Evolutionary conservation across 257 asterid genomes (phyloP).

Genomic region (Ballota nigra): DNA sequence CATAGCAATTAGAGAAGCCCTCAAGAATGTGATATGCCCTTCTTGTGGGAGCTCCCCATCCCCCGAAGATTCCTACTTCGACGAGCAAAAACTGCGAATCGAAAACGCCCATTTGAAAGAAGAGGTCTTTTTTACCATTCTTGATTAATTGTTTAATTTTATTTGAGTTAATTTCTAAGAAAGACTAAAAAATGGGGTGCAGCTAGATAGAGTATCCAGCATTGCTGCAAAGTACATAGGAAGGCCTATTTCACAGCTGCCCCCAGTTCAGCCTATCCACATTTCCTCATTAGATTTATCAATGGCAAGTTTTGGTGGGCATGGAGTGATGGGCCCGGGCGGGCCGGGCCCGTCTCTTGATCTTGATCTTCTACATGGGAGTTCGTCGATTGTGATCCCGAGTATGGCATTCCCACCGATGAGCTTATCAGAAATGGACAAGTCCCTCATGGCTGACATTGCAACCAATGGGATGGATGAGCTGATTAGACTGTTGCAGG

Average conservation of each 20-base stretch:
- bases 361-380: slow-evolving; percentile 81
- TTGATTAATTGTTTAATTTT: not conserved
- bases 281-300: slow-evolving; percentile 78
- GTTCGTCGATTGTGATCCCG: slow-evolving; percentile 37
- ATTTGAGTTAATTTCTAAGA: no score
- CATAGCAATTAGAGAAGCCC: slow-evolving; percentile 81
- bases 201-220: slow-evolving; percentile 93
- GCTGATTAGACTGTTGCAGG: slow-evolving; percentile 64
- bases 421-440: slow-evolving; percentile 76
- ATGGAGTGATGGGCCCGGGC: slow-evolving; percentile 40
- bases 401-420: slow-evolving; percentile 40
- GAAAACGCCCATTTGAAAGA: slow-evolving; percentile 78
- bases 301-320: slow-evolving; percentile 61
- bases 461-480: slow-evolving; percentile 88
- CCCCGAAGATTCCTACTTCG: slow-evolving; percentile 67
- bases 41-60: slow-evolving; percentile 82
- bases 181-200: not conserved
- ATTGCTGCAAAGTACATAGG: slow-evolving; percentile 93
- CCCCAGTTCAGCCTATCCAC: slow-evolving; percentile 83
- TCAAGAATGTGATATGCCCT: slow-evolving; percentile 83
- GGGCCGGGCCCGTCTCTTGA: slow-evolving; percentile 59
- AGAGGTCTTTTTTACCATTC: slow-evolving; percentile 51
- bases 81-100: slow-evolving; percentile 73
- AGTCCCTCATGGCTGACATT: slow-evolving; percentile 80
- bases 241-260: slow-evolving; percentile 89